Percentiles rank a stretch among this genome's conserved stretches.
These are phyloP conservation scores for Aspergillus piperis DNA, from an alignment of 2,329 filamentous ascomycete genomes.

Conservation along the genomic window DNA sequence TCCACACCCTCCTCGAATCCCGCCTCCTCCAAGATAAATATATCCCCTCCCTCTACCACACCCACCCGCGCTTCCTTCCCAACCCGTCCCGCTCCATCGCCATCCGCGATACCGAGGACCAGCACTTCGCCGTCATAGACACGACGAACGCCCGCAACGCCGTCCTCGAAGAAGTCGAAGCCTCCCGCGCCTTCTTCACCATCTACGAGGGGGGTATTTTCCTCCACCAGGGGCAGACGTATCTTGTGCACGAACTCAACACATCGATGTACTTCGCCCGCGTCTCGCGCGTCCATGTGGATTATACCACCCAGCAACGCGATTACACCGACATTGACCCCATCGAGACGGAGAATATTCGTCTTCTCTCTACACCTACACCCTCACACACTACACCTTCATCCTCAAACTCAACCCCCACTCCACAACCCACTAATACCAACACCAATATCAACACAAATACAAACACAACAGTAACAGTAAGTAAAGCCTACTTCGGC, in stretches of 20 bases:
- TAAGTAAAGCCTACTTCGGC: conserved; percentile 72
- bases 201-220: conserved; percentile 97
- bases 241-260: conserved; percentile 85
- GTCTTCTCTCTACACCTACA: conserved; percentile 33
- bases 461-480: too few species aligned
- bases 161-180: conserved; percentile 93
- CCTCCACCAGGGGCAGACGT: conserved; percentile 91
- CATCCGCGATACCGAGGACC: conserved; percentile 85
- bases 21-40: conserved; percentile 66
- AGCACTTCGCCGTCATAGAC: conserved; percentile 93
- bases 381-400: not conserved
- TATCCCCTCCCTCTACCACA: conserved; percentile 77
- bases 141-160: conserved; percentile 75
- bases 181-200: conserved; percentile 90
- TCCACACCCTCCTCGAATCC: conserved; percentile 70
- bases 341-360: conserved; percentile 84
- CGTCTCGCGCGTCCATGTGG: conserved; percentile 84
- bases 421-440: conserved; percentile 52
- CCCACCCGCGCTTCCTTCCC: conserved; percentile 83
- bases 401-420: not conserved
- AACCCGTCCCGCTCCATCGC: conserved; percentile 78
- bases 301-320: conserved; percentile 91
- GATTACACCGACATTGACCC: conserved; percentile 95
- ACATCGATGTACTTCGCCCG: conserved; percentile 79
- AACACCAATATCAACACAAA: too few species aligned